phyloP scores from a whole-genome alignment of 2,329 filamentous ascomycete genomes.

The Coleophoma crateriformis region DNA sequence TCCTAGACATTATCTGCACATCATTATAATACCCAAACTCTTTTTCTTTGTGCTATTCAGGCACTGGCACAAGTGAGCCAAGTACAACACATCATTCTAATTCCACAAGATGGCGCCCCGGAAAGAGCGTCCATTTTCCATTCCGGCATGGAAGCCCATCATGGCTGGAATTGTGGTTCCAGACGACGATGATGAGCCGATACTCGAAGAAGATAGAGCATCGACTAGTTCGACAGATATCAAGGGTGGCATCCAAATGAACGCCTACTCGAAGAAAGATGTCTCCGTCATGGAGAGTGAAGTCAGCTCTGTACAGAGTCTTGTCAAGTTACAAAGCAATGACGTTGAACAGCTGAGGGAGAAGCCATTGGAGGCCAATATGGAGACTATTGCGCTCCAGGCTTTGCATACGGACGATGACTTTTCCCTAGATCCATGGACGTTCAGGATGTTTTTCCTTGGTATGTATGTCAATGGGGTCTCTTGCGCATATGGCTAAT shows the following conservation, averaged over 20 bases:
- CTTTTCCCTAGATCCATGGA: conserved; percentile 23
- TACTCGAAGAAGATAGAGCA: not conserved
- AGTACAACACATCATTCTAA: not conserved
- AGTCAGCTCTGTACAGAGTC: not conserved
- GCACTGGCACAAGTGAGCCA: not conserved
- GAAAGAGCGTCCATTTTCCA: not conserved
- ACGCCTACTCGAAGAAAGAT: not conserved
- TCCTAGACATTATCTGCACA: not conserved
- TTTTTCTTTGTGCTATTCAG: not conserved
- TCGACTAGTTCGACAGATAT: not conserved
- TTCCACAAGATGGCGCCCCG: not conserved
- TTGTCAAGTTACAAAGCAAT: conserved; percentile 4
- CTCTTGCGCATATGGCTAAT: not conserved
- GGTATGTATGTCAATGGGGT: conserved; percentile 14
- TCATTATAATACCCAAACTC: not conserved
- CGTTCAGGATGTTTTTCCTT: conserved; percentile 32
- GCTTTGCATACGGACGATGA: conserved; percentile 13
- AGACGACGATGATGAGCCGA: not conserved
- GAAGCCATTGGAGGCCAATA: conserved; percentile 6
- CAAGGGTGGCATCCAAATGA: not conserved
- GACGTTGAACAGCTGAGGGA: conserved; percentile 1
- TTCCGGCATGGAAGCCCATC: not conserved
- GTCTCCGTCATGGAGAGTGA: not conserved
- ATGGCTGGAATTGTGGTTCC: not conserved
- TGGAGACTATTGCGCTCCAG: conserved; percentile 9